Percentiles rank a stretch among this genome's conserved stretches.
Conservation (phyloP, 2,329 filamentous ascomycete genomes). For the Ascochyta fabae region DNA sequence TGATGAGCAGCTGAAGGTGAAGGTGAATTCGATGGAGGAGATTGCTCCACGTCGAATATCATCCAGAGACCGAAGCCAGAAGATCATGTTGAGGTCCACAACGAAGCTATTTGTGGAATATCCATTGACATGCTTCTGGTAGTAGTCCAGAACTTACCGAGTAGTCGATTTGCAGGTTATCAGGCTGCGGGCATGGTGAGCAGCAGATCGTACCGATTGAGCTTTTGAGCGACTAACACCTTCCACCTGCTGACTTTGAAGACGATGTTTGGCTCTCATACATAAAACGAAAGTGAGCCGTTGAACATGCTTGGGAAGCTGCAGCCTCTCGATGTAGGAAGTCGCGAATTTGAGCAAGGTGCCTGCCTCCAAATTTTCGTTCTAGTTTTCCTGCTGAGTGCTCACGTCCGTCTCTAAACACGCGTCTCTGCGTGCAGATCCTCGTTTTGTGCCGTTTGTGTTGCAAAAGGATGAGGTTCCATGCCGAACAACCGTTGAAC, state of each 20-base stretch:
- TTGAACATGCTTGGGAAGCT: no score
- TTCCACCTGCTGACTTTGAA: no score
- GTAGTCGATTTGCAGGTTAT: no score
- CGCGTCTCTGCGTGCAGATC: neutral
- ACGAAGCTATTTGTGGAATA: neutral
- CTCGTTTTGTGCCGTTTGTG: neutral
- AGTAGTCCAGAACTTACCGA: neutral
- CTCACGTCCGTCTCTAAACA: neutral
- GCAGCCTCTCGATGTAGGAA: no score
- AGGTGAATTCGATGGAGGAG: neutral
- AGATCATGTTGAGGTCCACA: neutral
- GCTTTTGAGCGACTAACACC: no score
- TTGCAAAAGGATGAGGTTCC: constrained; percentile 6
- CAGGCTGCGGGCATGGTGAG: no score
- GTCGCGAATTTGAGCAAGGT: no score
- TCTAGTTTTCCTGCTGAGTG: no score
- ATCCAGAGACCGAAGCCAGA: neutral
- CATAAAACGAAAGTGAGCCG: no score
- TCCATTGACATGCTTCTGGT: neutral
- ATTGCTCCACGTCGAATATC: neutral
- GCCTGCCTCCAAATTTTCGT: no score
- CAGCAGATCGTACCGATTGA: no score
- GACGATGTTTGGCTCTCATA: no score
- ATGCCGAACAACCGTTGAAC: constrained; percentile 18
- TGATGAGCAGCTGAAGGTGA: neutral